Evolutionary conservation across 2,329 filamentous ascomycete species (phyloP).

Genomic region (Ceratocystis eucalypticola): DNA sequence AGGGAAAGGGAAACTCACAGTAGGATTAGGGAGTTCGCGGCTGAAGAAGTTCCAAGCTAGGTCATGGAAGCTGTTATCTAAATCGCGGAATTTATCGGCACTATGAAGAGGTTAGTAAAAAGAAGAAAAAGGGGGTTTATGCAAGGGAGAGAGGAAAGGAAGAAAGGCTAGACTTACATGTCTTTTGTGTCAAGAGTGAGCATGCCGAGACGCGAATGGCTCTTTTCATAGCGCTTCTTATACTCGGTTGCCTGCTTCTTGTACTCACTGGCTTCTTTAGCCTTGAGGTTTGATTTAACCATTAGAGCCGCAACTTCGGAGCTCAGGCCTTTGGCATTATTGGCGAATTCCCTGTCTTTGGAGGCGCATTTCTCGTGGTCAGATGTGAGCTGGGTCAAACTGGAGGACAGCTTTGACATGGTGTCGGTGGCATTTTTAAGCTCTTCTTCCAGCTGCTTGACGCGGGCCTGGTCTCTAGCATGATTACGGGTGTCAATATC

Average conservation of each 20-base stretch:
- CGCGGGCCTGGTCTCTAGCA: neutral
- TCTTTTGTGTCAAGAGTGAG: constrained; percentile 18
- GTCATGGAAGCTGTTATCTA: constrained; percentile 19
- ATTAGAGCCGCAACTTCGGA: constrained; percentile 15
- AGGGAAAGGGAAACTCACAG: neutral
- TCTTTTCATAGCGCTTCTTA: constrained; percentile 18
- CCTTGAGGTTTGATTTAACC: constrained; percentile 17
- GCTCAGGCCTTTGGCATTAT: constrained; percentile 11
- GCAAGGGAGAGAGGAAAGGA: neutral
- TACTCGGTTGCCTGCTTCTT: constrained; percentile 16
- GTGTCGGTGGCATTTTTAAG: constrained; percentile 9
- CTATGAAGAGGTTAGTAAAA: neutral
- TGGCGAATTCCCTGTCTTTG: constrained; percentile 12
- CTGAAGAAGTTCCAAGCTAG: constrained; percentile 18
- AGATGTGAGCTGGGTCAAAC: constrained; percentile 4
- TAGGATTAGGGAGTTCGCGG: constrained; percentile 12
- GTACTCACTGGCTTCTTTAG: constrained; percentile 17
- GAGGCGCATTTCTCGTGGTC: constrained; percentile 15
- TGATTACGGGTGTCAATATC: constrained; percentile 12
- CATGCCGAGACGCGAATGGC: constrained; percentile 17
- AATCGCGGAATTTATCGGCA: constrained; percentile 18
- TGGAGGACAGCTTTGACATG: constrained; percentile 2
- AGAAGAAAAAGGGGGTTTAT: neutral
- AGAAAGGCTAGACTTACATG: constrained; percentile 12
- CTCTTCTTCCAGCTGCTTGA: constrained; percentile 9